phyloP scores from a whole-genome alignment of 208 protist species.

The Trichomonas gallinae region DNA sequence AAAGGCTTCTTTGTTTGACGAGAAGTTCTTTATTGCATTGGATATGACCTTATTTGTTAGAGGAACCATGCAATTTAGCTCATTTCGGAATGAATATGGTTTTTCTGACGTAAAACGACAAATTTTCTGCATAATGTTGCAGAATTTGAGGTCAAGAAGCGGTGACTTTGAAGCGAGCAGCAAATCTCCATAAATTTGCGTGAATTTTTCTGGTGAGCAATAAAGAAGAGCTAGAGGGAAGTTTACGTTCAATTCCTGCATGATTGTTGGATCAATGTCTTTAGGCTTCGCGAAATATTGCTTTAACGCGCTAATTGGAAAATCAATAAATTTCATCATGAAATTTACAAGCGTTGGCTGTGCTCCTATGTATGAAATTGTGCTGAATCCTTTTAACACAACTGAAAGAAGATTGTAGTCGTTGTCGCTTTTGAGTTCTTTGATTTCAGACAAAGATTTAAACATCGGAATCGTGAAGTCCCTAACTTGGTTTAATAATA shows the following conservation, averaged over 20 bases:
- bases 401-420: neutral
- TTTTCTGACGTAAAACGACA: neutral
- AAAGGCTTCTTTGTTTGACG: neutral
- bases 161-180: neutral
- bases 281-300: neutral
- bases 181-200: neutral
- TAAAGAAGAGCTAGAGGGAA: neutral
- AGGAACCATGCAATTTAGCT: neutral
- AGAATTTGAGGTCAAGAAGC: neutral
- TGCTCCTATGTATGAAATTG: neutral
- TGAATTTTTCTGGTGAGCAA: neutral
- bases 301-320: neutral
- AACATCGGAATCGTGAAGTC: neutral
- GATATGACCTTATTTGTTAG: neutral
- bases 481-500: neutral
- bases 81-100: neutral
- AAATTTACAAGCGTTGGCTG: neutral
- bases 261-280: neutral
- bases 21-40: neutral
- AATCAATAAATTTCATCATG: neutral
- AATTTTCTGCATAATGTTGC: neutral
- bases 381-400: neutral
- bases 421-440: neutral
- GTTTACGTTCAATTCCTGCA: neutral
- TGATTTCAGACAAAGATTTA: neutral